Evolutionary conservation across 306 rosid species (phyloP), one percentile per base, ranked within the genome.

Genomic region (Quercus suber): DNA sequence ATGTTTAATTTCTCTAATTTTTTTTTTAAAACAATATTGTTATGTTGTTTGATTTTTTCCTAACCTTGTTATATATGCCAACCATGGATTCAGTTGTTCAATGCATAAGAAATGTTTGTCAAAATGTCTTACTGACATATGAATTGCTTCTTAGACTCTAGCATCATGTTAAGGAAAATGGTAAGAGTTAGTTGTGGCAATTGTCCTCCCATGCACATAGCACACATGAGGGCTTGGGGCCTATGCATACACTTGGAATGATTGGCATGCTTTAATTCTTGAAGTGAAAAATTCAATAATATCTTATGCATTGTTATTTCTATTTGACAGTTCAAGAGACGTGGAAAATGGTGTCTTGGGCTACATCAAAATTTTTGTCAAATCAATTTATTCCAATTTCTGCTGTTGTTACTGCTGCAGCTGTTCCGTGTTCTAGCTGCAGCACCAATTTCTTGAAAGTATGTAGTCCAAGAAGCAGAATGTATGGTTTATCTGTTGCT

Each of bases 261-360:
- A 21, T 35, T 18, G 51, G 52, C 15, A 28, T 14, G 23, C 27
- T 5, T n/a, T 64, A 28, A 64, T 30, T 64, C 12, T 33, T 33
- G 72, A 33, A 33, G 71, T 33, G 23, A 31, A 17, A 28, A 18
- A 69, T 53, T 18, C 27, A 15, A n/a, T 41, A 13, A n/a, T 52
- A 14, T 19, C 45, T 55, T 19, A 20, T 61, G 72, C 23, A 45
- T 37, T 70, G 25, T 71, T 12, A 59, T 71, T 10, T 25, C 21
- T 35, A 3, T 25, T 57, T 59, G 5, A 43, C 56, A 41, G 72
- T 73, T 89, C 70, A 81, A 73, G 78, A 78, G 75, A 30, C 72
- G 5, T 61, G 19, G 69, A 76, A 72, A 30, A 90, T 90, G 91
- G 79, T 49, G 73, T 84, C 81, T 77, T 80, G 80, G 87, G 78